These are phyloP conservation scores for Conringia planisiliqua DNA, from an alignment of 345 rosid species.

Conservation along the genomic window DNA sequence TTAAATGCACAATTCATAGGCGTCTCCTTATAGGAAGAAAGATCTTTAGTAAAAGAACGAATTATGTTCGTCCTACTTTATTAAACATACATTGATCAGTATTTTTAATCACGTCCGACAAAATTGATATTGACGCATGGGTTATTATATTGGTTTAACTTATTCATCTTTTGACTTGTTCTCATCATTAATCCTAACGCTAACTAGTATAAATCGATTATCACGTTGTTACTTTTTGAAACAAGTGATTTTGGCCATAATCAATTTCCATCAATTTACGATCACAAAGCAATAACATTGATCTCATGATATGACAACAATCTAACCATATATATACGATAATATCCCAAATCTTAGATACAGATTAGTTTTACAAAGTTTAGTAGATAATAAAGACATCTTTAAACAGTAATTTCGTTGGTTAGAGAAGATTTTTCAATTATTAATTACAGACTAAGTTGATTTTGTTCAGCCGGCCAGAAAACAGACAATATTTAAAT, in stretches of 20 bases:
- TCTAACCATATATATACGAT: not conserved
- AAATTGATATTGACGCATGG: conserved; percentile 16
- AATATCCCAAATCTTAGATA: not conserved
- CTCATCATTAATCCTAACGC: not conserved
- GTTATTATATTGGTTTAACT: not conserved
- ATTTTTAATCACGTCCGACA: conserved; percentile 29
- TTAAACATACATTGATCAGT: conserved; percentile 18
- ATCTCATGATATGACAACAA: not conserved
- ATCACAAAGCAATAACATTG: not conserved
- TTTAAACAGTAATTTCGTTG: not conserved
- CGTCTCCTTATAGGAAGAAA: not conserved
- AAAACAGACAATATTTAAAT: not conserved
- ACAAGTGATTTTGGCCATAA: not conserved
- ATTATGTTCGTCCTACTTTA: conserved; percentile 16
- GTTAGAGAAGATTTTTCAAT: not conserved
- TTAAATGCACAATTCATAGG: not conserved
- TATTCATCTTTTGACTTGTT: conserved; percentile 5
- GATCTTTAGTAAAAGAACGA: not conserved
- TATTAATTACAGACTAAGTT: not conserved
- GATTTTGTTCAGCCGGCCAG: not conserved
- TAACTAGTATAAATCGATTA: conserved; percentile 14
- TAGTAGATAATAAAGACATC: not conserved
- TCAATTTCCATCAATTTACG: not conserved
- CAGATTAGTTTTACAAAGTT: not conserved
- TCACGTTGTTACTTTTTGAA: conserved; percentile 10